phyloP scores from a whole-genome alignment of 768 basidiomycete genomes.

The Leccinellum rugosiceps region DNA sequence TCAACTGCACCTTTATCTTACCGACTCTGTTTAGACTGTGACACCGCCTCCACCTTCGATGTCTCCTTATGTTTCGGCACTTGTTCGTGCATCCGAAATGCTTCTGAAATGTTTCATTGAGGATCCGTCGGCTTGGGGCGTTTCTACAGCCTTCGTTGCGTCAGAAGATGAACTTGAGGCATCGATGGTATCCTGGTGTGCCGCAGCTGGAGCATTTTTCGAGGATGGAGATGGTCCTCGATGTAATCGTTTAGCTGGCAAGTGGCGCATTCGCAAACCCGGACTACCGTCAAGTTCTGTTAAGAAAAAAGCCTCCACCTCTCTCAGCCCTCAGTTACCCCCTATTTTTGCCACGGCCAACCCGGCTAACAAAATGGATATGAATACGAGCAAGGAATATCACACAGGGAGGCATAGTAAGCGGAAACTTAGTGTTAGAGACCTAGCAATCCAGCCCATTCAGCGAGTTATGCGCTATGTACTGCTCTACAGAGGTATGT shows the following conservation, averaged over 20 bases:
- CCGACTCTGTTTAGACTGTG: slow-evolving; percentile 26
- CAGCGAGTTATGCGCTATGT: slow-evolving; percentile 66
- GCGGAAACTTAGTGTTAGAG: slow-evolving; percentile 40
- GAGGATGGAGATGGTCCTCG: slow-evolving; percentile 14
- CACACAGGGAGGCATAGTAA: not conserved
- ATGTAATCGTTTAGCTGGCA: slow-evolving; percentile 13
- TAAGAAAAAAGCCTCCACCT: slow-evolving; percentile 4
- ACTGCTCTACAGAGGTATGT: slow-evolving; percentile 54
- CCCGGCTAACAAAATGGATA: slow-evolving; percentile 1
- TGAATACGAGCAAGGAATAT: slow-evolving; percentile 3
- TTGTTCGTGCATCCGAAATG: slow-evolving; percentile 48
- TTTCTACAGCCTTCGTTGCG: slow-evolving; percentile 56
- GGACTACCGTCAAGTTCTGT: slow-evolving; percentile 4
- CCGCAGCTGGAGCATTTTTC: slow-evolving; percentile 37
- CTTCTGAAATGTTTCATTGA: slow-evolving; percentile 50
- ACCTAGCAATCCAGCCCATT: slow-evolving; percentile 60
- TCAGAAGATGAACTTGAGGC: slow-evolving; percentile 50
- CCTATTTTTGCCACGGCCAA: slow-evolving; percentile 8
- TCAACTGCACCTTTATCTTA: not conserved
- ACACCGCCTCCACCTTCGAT: slow-evolving; percentile 51
- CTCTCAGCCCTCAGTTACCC: slow-evolving; percentile 10
- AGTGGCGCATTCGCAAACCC: slow-evolving; percentile 24
- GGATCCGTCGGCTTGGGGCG: slow-evolving; percentile 65
- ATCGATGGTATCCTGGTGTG: slow-evolving; percentile 54
- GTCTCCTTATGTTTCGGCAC: slow-evolving; percentile 46